Percentiles rank a stretch among this genome's conserved stretches.
These are phyloP conservation scores for Blattamonas nauphoetae DNA, from an alignment of 78 protist genomes.

Conservation along the genomic window DNA sequence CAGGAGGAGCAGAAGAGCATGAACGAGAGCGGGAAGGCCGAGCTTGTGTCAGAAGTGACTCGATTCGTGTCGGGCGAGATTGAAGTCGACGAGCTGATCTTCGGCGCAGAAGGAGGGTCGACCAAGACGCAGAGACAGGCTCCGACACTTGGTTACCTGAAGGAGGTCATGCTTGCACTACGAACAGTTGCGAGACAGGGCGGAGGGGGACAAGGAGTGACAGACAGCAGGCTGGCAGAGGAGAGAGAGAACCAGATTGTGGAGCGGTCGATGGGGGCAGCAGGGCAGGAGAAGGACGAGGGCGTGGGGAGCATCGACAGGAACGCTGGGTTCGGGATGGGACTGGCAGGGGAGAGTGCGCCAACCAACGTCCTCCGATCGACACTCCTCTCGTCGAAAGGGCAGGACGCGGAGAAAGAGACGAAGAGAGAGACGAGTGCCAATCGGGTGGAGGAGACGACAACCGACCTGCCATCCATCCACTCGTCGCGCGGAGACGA, in stretches of 20 bases:
- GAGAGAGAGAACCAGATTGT: not conserved
- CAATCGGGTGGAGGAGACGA: not conserved
- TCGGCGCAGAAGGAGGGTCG: not conserved
- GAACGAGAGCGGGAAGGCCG: not conserved
- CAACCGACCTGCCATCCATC: too few relatives aligned
- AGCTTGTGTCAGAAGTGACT: too few relatives aligned
- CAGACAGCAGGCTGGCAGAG: not conserved
- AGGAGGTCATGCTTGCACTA: not conserved
- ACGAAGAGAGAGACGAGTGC: not conserved
- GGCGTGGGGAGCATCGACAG: not conserved
- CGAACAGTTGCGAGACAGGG: not conserved
- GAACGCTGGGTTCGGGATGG: not conserved
- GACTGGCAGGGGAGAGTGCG: not conserved
- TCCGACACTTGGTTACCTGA: not conserved
- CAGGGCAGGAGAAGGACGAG: not conserved
- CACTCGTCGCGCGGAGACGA: too few relatives aligned
- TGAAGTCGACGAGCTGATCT: not conserved
- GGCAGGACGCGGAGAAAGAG: not conserved
- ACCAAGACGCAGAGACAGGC: not conserved
- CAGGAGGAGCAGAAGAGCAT: not conserved
- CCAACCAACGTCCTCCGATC: not conserved
- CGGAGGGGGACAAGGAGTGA: not conserved
- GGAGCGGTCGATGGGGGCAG: not conserved
- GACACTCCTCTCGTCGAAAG: not conserved
- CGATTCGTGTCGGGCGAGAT: not conserved